These are phyloP conservation scores for Ophiostoma ulmi DNA, from an alignment of 2,329 filamentous ascomycete genomes.

Conservation along the genomic window DNA sequence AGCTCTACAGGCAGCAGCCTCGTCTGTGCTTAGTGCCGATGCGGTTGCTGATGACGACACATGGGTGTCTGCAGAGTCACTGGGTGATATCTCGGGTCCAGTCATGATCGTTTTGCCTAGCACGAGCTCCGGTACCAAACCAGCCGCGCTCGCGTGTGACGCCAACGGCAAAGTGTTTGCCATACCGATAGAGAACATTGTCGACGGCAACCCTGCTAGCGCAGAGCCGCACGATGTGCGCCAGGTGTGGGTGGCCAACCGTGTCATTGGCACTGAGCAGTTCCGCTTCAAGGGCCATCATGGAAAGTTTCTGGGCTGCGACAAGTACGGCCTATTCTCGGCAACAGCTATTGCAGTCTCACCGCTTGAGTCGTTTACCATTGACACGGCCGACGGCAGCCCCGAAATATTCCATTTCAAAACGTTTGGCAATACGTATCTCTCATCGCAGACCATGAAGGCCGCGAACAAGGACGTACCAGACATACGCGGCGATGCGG, in stretches of 20 bases:
- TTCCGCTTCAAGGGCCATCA: conserved; percentile 88
- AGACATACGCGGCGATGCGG: conserved; percentile 72
- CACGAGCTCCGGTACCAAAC: conserved; percentile 42
- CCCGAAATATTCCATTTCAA: conserved; percentile 70
- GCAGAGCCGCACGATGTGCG: conserved; percentile 94
- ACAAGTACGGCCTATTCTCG: conserved; percentile 72
- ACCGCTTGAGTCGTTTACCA: conserved; percentile 74
- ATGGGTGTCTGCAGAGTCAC: conserved; percentile 80
- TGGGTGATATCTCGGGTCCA: conserved; percentile 73
- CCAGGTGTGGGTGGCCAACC: conserved; percentile 90
- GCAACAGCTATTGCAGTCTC: conserved; percentile 78
- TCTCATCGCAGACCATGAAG: conserved; percentile 52
- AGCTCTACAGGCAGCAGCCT: conserved; percentile 31
- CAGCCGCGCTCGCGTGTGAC: conserved; percentile 77
- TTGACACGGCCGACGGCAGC: conserved; percentile 39
- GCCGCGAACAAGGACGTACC: conserved; percentile 42
- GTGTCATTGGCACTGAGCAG: conserved; percentile 72
- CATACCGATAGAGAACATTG: conserved; percentile 75
- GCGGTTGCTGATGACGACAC: conserved; percentile 63
- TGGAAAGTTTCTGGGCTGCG: conserved; percentile 80
- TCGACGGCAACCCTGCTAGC: conserved; percentile 74
- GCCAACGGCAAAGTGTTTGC: conserved; percentile 81
- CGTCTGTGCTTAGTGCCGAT: conserved; percentile 4
- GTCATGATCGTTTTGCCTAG: conserved; percentile 78
- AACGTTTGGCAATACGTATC: conserved; percentile 64